Percentiles rank a stretch among this genome's conserved stretches.
These are phyloP conservation scores for Cynanchum wilfordii DNA, from an alignment of 257 asterid genomes.

Conservation along the genomic window DNA sequence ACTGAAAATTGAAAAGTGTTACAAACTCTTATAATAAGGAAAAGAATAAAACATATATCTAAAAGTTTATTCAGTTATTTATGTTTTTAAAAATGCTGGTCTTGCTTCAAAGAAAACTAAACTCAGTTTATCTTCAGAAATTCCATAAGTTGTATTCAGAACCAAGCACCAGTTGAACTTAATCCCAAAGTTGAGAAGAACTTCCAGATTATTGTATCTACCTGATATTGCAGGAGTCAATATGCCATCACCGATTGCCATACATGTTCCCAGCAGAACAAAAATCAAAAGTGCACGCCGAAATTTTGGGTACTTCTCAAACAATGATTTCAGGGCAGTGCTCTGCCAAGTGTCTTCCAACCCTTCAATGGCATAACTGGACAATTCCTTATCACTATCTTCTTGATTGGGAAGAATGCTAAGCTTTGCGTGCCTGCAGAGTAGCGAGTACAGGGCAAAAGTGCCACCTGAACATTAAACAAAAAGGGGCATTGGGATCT, in stretches of 20 bases:
- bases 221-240: constrained; percentile 47
- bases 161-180: neutral
- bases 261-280: constrained; percentile 40
- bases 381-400: constrained; percentile 35
- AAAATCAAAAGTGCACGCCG: constrained; percentile 28
- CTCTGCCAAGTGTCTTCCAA: constrained; percentile 24
- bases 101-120: neutral
- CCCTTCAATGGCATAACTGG: constrained; percentile 22
- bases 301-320: constrained; percentile 30
- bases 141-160: neutral
- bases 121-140: neutral
- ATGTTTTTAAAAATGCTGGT: neutral
- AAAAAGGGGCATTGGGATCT: neutral
- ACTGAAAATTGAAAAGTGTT: constrained; percentile 18
- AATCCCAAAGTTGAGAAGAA: neutral
- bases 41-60: neutral
- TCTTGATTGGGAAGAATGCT: constrained; percentile 39
- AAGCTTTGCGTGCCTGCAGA: constrained; percentile 44
- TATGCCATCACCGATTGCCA: constrained; percentile 44
- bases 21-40: neutral
- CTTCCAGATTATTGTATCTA: neutral
- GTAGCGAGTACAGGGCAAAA: constrained; percentile 40
- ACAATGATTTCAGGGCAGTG: constrained; percentile 22
- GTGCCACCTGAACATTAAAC: constrained; percentile 32
- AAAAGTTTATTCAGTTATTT: neutral